Conservation (phyloP, 2,329 filamentous ascomycete genomes). For the Thielaviopsis euricoi region DNA sequence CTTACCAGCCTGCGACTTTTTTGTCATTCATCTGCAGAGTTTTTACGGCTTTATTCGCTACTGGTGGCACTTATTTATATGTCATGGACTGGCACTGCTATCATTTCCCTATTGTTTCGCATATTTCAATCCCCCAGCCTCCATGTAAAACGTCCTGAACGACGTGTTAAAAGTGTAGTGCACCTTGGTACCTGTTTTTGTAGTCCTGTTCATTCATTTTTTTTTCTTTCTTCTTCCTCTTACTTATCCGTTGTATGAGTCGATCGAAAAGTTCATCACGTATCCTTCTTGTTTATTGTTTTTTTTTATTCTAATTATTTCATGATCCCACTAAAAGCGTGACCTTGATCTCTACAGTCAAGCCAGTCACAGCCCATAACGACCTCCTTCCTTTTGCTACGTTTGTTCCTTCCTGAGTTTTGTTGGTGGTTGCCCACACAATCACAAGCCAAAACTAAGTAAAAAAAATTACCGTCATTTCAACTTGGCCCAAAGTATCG, state of each 20-base stretch:
- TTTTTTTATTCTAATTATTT: background rate
- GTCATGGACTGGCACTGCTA: background rate
- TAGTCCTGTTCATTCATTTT: background rate
- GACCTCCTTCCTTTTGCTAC: background rate
- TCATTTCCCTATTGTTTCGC: background rate
- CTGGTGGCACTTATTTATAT: background rate
- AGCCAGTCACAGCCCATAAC: background rate
- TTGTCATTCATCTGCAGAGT: background rate
- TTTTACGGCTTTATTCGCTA: background rate
- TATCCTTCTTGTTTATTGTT: background rate
- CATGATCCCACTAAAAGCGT: background rate
- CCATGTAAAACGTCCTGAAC: too few species aligned
- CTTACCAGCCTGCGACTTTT: background rate
- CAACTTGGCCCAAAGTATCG: background rate
- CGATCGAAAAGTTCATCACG: background rate
- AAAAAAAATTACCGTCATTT: background rate
- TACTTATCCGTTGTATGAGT: background rate
- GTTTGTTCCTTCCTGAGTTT: background rate
- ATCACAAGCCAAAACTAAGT: background rate
- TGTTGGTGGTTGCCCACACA: too few species aligned
- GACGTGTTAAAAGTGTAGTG: too few species aligned
- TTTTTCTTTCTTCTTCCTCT: background rate
- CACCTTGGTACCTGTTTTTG: background rate
- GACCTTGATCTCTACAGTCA: background rate
- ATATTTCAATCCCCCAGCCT: background rate